Conservation (phyloP, 2,329 filamentous ascomycete species). For the Lachnellula hyalina region DNA sequence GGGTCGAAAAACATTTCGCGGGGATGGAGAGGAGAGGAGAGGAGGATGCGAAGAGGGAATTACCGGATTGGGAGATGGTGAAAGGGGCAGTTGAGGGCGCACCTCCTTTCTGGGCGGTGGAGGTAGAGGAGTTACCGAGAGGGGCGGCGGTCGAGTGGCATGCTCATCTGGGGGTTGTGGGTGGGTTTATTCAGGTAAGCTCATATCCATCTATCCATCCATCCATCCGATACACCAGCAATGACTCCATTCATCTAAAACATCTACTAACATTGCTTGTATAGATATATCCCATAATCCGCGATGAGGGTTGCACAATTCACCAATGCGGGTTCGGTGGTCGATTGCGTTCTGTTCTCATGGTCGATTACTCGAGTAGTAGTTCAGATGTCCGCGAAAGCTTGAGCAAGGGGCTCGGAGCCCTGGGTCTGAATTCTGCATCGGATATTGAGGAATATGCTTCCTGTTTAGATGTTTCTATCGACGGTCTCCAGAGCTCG, state of each 20-base stretch:
- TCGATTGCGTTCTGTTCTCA: constrained; percentile 7
- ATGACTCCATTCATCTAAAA: too few species aligned
- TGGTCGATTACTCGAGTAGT: constrained; percentile 1
- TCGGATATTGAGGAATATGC: neutral
- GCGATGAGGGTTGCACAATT: constrained; percentile 6
- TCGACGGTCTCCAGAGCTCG: neutral
- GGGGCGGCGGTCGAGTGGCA: constrained; percentile 79
- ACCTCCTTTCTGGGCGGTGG: constrained; percentile 68
- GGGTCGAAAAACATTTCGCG: constrained; percentile 58
- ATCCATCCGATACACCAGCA: too few species aligned
- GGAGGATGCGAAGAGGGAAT: constrained; percentile 23
- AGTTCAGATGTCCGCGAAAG: neutral
- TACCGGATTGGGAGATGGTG: constrained; percentile 49
- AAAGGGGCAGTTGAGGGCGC: constrained; percentile 17
- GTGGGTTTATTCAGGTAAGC: constrained; percentile 18
- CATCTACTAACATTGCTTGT: too few species aligned
- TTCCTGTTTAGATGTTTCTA: constrained; percentile 18
- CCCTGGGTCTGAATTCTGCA: neutral
- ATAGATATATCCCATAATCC: neutral
- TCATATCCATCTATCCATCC: neutral
- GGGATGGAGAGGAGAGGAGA: constrained; percentile 33
- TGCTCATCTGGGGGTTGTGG: constrained; percentile 53
- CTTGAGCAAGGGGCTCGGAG: constrained; percentile 7
- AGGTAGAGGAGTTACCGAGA: constrained; percentile 73
- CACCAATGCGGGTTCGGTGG: constrained; percentile 11